Evolutionary conservation across 2,329 filamentous ascomycete genomes (phyloP).

Genomic region (Microcera coccophila): DNA sequence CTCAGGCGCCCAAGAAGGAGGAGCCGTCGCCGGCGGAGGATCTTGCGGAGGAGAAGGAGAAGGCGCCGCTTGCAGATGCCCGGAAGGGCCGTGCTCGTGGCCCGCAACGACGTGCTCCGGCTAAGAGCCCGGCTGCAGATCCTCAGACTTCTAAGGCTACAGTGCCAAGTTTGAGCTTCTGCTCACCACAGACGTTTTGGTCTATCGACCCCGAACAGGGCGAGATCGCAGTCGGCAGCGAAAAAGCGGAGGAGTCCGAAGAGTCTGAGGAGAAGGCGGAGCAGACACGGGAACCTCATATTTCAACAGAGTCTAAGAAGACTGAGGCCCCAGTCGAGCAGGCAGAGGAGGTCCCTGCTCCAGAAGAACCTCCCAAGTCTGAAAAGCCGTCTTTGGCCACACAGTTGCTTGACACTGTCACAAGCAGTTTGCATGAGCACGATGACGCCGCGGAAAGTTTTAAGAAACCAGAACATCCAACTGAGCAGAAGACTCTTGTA

Average conservation of each 20-base stretch:
- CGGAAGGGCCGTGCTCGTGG: conserved; percentile 87
- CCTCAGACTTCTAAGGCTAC: conserved; percentile 28
- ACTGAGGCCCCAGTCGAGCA: not conserved
- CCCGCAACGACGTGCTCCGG: conserved; percentile 70
- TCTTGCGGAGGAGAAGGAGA: conserved; percentile 57
- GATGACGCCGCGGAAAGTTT: conserved; percentile 2
- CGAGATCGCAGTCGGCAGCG: conserved; percentile 30
- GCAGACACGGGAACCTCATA: conserved; percentile 1
- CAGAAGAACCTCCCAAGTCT: conserved; percentile 2
- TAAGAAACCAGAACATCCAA: conserved; percentile 2
- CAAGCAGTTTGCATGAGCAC: conserved; percentile 44
- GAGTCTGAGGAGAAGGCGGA: conserved; percentile 5
- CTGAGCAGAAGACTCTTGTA: conserved; percentile 35
- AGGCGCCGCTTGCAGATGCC: conserved; percentile 79
- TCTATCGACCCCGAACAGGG: conserved; percentile 51
- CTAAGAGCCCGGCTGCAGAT: conserved; percentile 43
- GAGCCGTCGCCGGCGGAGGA: conserved; percentile 58
- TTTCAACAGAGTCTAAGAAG: conserved; percentile 8
- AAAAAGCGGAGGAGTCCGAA: conserved; percentile 5
- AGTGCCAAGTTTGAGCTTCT: conserved; percentile 44
- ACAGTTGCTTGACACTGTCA: conserved; percentile 64
- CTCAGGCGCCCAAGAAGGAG: conserved; percentile 73
- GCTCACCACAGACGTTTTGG: conserved; percentile 46
- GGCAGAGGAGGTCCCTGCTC: not conserved
- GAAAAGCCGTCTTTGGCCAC: conserved; percentile 55